Evolutionary conservation across 305 asterid species (phyloP).

Genomic region (Solanum hybrid): DNA sequence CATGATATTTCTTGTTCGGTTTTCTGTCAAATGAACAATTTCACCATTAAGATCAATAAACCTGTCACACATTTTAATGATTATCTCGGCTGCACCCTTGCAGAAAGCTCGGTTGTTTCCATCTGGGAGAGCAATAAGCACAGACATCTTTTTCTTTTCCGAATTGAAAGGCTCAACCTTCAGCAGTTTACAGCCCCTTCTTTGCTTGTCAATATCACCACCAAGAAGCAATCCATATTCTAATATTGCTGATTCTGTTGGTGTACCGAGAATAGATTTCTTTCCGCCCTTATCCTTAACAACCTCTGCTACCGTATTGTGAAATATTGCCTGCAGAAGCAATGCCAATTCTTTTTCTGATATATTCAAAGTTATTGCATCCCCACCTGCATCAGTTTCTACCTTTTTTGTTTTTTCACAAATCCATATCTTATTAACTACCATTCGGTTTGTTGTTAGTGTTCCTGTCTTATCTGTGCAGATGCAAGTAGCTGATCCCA

Average conservation of each 20-base stretch:
- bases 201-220: slow-evolving; percentile 25
- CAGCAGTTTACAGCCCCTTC: slow-evolving; percentile 29
- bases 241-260: slow-evolving; percentile 72
- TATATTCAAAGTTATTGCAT: slow-evolving; percentile 17
- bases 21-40: slow-evolving; percentile 36
- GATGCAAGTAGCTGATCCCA: slow-evolving; percentile 79
- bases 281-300: slow-evolving; percentile 49
- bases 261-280: slow-evolving; percentile 52
- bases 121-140: slow-evolving; percentile 46
- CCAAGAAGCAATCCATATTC: slow-evolving; percentile 48
- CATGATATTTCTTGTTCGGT: slow-evolving; percentile 35
- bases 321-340: slow-evolving; percentile 46
- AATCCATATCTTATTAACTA: slow-evolving; percentile 52
- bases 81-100: slow-evolving; percentile 77
- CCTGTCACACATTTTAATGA: slow-evolving; percentile 53
- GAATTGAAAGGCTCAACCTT: slow-evolving; percentile 80
- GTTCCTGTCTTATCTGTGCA: slow-evolving; percentile 89
- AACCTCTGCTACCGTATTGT: slow-evolving; percentile 63
- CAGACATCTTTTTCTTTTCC: slow-evolving; percentile 70
- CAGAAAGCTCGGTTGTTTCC: slow-evolving; percentile 44
- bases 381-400: slow-evolving; percentile 10
- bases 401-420: slow-evolving; percentile 46
- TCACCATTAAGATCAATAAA: slow-evolving; percentile 45
- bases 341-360: slow-evolving; percentile 28
- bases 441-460: slow-evolving; percentile 77